A percentile compares a stretch with the other conserved stretches of the same genome.
phyloP scores from a whole-genome alignment of 352 stramenopile genomes.

The Phytophthora palmivora region DNA sequence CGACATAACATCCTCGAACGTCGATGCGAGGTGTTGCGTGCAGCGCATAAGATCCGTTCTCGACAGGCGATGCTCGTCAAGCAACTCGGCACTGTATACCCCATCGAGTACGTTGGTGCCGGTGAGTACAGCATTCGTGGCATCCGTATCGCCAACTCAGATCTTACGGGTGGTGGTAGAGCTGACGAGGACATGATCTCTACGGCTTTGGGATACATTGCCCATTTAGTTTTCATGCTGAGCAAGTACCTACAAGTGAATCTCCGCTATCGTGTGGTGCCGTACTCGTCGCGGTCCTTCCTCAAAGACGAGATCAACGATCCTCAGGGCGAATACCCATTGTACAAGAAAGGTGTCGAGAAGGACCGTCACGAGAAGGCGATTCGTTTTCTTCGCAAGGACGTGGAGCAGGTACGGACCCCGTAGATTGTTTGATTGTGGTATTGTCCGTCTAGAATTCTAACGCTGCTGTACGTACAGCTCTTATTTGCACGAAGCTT shows the following conservation, averaged over 20 bases:
- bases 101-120: slow-evolving; percentile 83
- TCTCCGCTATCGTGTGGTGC: slow-evolving; percentile 80
- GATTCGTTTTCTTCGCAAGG: slow-evolving; percentile 78
- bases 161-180: slow-evolving; percentile 61
- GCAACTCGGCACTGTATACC: slow-evolving; percentile 79
- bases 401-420: slow-evolving; percentile 80
- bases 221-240: slow-evolving; percentile 90
- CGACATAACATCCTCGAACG: slow-evolving; percentile 80
- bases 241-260: slow-evolving; percentile 91
- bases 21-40: slow-evolving; percentile 76
- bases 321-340: slow-evolving; percentile 75
- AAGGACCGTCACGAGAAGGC: slow-evolving; percentile 81
- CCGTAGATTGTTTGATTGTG: slow-evolving; percentile 1
- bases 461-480: slow-evolving; percentile 41
- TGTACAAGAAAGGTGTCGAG: slow-evolving; percentile 84
- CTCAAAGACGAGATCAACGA: slow-evolving; percentile 91
- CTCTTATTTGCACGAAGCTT: slow-evolving; percentile 78
- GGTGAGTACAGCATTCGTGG: slow-evolving; percentile 86
- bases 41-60: slow-evolving; percentile 85
- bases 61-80: slow-evolving; percentile 82
- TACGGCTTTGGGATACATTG: slow-evolving; percentile 87
- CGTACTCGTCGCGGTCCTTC: slow-evolving; percentile 82
- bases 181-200: slow-evolving; percentile 84
- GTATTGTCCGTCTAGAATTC: neutral
- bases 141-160: slow-evolving; percentile 78